These are phyloP conservation scores for Diaporthe sp. DNA, from an alignment of 2,329 filamentous ascomycete species.

Conservation along the genomic window DNA sequence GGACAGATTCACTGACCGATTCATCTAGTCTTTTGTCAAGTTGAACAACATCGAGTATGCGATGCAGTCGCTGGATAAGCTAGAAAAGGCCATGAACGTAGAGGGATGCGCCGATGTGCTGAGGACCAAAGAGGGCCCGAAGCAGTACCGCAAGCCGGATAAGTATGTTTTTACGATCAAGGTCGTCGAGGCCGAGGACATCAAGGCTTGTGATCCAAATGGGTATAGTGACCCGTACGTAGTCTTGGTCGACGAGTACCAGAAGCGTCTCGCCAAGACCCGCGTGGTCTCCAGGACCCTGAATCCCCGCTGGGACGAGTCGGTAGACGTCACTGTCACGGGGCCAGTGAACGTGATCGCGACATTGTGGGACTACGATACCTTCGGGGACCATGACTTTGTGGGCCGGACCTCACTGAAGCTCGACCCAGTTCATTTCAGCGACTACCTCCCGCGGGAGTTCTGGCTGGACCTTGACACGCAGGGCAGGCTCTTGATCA, in stretches of 20 bases:
- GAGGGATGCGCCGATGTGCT: constrained; percentile 90
- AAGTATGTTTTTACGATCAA: constrained; percentile 99
- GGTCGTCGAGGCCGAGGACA: constrained; percentile 95
- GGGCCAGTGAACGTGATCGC: constrained; percentile 94
- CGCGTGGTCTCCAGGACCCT: constrained; percentile 90
- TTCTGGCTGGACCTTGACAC: constrained; percentile 99
- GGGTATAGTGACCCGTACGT: constrained; percentile 97
- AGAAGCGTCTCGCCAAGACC: constrained; percentile 95
- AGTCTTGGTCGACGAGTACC: constrained; percentile 95
- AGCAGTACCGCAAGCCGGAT: constrained; percentile 74
- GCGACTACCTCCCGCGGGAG: constrained; percentile 93
- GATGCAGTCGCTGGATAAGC: constrained; percentile 89
- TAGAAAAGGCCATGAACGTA: constrained; percentile 91
- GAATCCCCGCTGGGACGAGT: constrained; percentile 97
- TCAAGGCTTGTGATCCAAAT: constrained; percentile 97
- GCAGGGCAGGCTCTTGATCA: constrained; percentile 87
- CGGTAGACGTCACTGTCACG: constrained; percentile 93
- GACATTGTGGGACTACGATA: constrained; percentile 98
- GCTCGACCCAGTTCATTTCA: constrained; percentile 96
- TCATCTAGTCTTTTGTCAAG: constrained; percentile 89
- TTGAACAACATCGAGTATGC: constrained; percentile 98
- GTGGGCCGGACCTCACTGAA: constrained; percentile 97
- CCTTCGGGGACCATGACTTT: constrained; percentile 96
- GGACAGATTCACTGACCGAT: constrained; percentile 1
- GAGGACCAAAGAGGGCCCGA: constrained; percentile 77